phyloP scores from a whole-genome alignment of 73 alveolate genomes.

The Paramecium tetraurelia region DNA sequence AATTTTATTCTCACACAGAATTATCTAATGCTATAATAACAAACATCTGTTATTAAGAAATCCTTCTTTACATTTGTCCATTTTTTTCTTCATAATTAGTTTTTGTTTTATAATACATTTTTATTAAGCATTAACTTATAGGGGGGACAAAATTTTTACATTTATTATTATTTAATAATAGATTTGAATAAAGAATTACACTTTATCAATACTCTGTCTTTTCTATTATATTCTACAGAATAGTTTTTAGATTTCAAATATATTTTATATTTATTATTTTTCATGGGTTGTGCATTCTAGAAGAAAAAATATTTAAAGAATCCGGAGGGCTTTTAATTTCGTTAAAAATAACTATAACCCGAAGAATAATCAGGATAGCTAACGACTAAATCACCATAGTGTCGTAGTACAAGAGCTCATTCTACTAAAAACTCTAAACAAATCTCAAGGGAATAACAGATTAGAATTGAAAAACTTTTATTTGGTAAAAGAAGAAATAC shows the following conservation, averaged over 20 bases:
- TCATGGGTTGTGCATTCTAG: background rate
- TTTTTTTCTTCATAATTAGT: background rate
- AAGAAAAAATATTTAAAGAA: background rate
- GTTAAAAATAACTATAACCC: background rate
- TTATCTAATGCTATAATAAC: background rate
- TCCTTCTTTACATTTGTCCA: background rate
- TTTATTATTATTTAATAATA: background rate
- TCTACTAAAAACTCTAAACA: background rate
- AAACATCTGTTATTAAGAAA: background rate
- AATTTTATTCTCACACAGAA: background rate
- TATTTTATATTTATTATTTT: background rate
- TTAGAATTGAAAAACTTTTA: background rate
- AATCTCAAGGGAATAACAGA: background rate
- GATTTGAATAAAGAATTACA: background rate
- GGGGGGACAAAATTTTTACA: background rate
- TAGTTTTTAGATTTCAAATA: background rate
- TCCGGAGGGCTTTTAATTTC: background rate
- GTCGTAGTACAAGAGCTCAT: background rate
- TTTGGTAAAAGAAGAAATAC: background rate
- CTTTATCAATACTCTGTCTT: background rate
- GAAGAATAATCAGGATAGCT: background rate
- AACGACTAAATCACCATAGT: background rate
- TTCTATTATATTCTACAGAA: background rate
- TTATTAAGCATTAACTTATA: background rate
- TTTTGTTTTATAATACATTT: background rate